phyloP scores from a whole-genome alignment of 306 rosid genomes.

The Acmispon strigosus region DNA sequence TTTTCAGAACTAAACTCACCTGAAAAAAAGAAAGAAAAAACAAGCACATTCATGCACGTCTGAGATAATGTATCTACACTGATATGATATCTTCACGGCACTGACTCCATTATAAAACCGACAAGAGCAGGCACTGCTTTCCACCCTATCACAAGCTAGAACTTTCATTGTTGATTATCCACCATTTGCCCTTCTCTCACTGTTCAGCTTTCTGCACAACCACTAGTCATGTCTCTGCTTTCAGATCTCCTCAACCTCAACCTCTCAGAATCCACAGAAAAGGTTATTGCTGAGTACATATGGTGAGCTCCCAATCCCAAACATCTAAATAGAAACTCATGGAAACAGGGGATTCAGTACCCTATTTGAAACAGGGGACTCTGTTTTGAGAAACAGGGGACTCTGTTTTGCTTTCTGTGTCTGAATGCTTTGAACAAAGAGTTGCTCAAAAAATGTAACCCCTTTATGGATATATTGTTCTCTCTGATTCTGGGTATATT shows the following conservation, averaged over 20 bases:
- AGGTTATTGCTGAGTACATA: constrained; percentile 60
- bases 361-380: constrained; percentile 7
- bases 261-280: constrained; percentile 37
- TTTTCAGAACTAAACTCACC: background rate
- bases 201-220: background rate
- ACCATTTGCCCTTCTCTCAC: background rate
- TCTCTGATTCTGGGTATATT: constrained; percentile 22
- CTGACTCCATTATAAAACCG: background rate
- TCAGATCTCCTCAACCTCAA: constrained; percentile 52
- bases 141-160: background rate
- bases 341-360: constrained; percentile 20
- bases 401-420: constrained; percentile 14
- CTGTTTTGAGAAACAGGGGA: constrained; percentile 22
- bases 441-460: background rate
- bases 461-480: background rate
- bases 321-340: background rate
- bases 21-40: too few relatives aligned
- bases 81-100: background rate
- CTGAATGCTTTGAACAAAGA: background rate
- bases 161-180: background rate
- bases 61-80: too few relatives aligned
- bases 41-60: background rate
- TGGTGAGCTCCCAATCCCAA: constrained; percentile 37
- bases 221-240: constrained; percentile 27
- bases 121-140: background rate